phyloP scores from a whole-genome alignment of 805 yeast species.

The Suhomyces canberraensis region DNA sequence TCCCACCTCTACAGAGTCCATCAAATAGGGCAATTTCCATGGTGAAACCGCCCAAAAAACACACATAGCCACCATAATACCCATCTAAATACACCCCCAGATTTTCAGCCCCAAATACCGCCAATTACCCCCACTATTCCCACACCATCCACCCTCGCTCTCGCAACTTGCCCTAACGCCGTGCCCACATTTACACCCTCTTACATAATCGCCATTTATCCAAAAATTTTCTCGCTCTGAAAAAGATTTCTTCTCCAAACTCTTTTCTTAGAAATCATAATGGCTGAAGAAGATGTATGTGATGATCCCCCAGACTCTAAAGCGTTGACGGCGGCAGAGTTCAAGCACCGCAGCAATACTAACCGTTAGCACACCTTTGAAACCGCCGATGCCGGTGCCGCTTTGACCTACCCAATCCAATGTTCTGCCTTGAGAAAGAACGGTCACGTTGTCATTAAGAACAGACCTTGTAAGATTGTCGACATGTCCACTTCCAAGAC shows the following conservation, averaged over 20 bases:
- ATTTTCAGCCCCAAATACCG: no score
- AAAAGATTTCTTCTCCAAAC: slow-evolving; percentile 12
- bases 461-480: slow-evolving; percentile 99
- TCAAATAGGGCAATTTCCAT: no score
- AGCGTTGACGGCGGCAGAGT: not conserved
- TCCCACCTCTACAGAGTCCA: no score
- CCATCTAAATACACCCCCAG: no score
- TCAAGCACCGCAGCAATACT: not conserved
- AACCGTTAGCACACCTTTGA: slow-evolving; percentile 79
- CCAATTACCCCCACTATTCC: no score
- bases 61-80: no score
- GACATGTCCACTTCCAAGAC: slow-evolving; percentile 99
- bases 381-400: slow-evolving; percentile 98
- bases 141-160: no score
- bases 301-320: not conserved
- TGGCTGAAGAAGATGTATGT: slow-evolving; percentile 46
- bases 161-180: not conserved
- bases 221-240: slow-evolving; percentile 13
- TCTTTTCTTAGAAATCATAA: slow-evolving; percentile 12
- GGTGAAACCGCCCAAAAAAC: no score
- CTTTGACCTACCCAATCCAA: slow-evolving; percentile 97
- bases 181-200: not conserved
- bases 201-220: not conserved
- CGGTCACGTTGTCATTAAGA: slow-evolving; percentile 98
- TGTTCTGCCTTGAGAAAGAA: slow-evolving; percentile 99